Percentiles rank a stretch among this genome's conserved stretches.
Conservation (phyloP, 78 protist species). For the Protostelium mycophagum region DNA sequence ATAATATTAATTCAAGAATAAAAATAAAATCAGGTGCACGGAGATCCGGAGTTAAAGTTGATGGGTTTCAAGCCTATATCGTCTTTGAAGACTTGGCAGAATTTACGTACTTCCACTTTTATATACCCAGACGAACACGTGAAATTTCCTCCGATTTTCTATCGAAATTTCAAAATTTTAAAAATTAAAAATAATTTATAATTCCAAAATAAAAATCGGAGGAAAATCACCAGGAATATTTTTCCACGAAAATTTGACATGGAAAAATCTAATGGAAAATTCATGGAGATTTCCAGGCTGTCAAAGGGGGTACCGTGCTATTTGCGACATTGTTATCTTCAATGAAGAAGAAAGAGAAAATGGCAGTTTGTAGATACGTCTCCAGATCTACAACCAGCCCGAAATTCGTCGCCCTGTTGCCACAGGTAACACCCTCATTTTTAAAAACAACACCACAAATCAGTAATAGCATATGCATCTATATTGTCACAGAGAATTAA, state of each 20-base stretch:
- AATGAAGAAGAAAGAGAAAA: slow-evolving; percentile 23
- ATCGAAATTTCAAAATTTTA: too few species aligned
- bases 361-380: slow-evolving; percentile 44
- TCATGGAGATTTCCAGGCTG: not conserved
- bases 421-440: slow-evolving; percentile 20
- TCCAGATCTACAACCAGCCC: slow-evolving; percentile 23
- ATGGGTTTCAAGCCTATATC: slow-evolving; percentile 60
- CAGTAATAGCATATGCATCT: not conserved
- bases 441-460: not conserved
- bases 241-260: too few species aligned
- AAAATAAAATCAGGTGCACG: not conserved
- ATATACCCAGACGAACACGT: slow-evolving; percentile 56
- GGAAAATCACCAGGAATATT: too few species aligned
- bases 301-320: slow-evolving; percentile 31
- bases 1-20: too few species aligned
- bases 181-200: not conserved
- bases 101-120: slow-evolving; percentile 24
- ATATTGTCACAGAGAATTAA: not conserved
- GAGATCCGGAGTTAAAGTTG: slow-evolving; percentile 21
- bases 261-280: too few species aligned
- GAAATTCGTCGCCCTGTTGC: slow-evolving; percentile 45
- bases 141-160: slow-evolving; percentile 5
- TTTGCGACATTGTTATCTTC: slow-evolving; percentile 30
- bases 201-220: too few species aligned
- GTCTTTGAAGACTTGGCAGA: slow-evolving; percentile 23